A percentile compares a stretch with the other conserved stretches of the same genome.
These are phyloP conservation scores for Helianthus annuus DNA, from an alignment of 129 eudicot species.

Conservation along the genomic window DNA sequence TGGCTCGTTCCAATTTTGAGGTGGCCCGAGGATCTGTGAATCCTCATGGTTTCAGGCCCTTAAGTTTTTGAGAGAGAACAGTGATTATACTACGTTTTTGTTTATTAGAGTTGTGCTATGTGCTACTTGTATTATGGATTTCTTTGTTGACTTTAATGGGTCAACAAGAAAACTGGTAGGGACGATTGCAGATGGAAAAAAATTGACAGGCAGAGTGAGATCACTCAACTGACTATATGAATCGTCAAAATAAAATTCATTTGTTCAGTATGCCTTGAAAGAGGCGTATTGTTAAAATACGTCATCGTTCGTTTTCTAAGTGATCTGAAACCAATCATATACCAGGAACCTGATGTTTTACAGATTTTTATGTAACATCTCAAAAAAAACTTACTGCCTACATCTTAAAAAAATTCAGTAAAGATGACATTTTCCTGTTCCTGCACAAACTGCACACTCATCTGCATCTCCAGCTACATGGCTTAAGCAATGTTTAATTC, in stretches of 20 bases:
- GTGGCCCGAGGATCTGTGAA: constrained; percentile 1
- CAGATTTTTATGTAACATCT: not conserved
- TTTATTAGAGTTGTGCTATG: constrained; percentile 9
- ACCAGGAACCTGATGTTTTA: constrained; percentile 6
- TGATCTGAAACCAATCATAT: constrained; percentile 48
- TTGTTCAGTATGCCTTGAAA: constrained; percentile 45
- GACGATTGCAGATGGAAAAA: too few relatives aligned
- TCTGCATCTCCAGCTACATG: constrained; percentile 86
- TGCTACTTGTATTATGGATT: constrained; percentile 2
- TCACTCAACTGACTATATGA: not conserved
- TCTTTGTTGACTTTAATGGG: constrained; percentile 2
- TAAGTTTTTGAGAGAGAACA: constrained; percentile 11
- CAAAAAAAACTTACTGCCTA: not conserved
- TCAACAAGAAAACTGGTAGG: constrained; percentile 13
- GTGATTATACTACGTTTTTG: constrained; percentile 15
- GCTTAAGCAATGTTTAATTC: constrained; percentile 79
- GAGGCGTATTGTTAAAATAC: constrained; percentile 44
- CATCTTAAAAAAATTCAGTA: constrained; percentile 24
- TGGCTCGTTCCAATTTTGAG: constrained; percentile 4
- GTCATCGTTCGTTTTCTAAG: constrained; percentile 38
- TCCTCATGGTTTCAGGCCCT: constrained; percentile 4
- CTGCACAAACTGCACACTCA: constrained; percentile 86
- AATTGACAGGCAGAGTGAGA: constrained; percentile 1
- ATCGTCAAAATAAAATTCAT: not conserved
- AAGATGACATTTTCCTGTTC: constrained; percentile 83